Percentiles rank a stretch among this genome's conserved stretches.
These are phyloP conservation scores for Penicillium lividum DNA, from an alignment of 495 filamentous ascomycete species.

Conservation along the genomic window DNA sequence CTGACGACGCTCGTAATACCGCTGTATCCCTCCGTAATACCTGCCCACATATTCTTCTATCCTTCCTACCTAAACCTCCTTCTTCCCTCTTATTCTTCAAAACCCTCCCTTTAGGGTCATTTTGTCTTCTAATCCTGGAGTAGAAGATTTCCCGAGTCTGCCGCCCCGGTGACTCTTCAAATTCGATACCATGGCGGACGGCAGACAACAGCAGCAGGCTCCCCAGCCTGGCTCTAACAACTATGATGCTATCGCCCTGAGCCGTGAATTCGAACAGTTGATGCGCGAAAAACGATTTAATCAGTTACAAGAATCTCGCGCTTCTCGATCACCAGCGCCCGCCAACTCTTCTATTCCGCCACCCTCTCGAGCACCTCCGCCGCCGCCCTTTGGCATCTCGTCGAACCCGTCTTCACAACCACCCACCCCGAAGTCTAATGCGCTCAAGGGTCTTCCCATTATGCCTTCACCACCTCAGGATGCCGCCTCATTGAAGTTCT, in stretches of 20 bases:
- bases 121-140: constrained; percentile 24
- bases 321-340: constrained; percentile 48
- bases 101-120: background rate
- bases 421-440: constrained; percentile 47
- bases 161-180: constrained; percentile 27
- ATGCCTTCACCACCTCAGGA: constrained; percentile 80
- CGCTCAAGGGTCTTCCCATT: constrained; percentile 71
- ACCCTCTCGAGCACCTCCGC: constrained; percentile 43
- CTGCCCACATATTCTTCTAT: constrained; percentile 12
- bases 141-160: constrained; percentile 17
- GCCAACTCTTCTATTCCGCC: constrained; percentile 32
- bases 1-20: constrained; percentile 50
- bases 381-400: constrained; percentile 36
- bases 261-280: constrained; percentile 71
- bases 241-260: constrained; percentile 53
- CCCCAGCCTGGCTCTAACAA: constrained; percentile 28
- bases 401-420: constrained; percentile 47
- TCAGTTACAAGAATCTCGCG: constrained; percentile 62
- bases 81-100: constrained; percentile 2
- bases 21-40: constrained; percentile 16
- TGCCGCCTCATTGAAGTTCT: constrained; percentile 73
- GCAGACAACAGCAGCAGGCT: constrained; percentile 34
- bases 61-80: constrained; percentile 10
- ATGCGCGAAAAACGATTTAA: constrained; percentile 77
- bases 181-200: constrained; percentile 39